Conservation (phyloP, 495 filamentous ascomycete genomes). For the Oleoguttula mirabilis region DNA sequence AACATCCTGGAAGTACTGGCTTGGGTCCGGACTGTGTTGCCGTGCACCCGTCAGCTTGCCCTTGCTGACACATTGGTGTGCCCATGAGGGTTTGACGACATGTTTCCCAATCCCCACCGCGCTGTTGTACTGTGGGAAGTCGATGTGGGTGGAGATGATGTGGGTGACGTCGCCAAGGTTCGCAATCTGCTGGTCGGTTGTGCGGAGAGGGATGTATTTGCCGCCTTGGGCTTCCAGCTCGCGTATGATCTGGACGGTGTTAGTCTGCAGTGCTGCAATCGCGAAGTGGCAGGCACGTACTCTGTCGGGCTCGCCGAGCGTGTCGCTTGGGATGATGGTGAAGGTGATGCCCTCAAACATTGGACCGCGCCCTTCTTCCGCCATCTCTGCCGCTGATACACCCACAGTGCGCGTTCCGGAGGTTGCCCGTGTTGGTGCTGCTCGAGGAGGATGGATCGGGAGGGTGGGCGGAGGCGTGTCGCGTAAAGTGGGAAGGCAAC, state of each 20-base stretch:
- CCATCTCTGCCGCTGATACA: no score
- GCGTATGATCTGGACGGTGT: not conserved
- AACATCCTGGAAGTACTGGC: slow-evolving; percentile 77
- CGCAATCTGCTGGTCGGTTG: slow-evolving; percentile 9
- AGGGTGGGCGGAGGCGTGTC: no score
- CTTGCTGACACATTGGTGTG: slow-evolving; percentile 53
- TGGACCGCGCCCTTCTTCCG: not conserved
- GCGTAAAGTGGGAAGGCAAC: no score
- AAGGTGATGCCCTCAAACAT: slow-evolving; percentile 15
- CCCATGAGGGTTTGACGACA: slow-evolving; percentile 78
- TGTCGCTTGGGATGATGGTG: slow-evolving; percentile 15
- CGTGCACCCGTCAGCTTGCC: slow-evolving; percentile 61
- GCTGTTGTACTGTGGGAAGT: slow-evolving; percentile 71
- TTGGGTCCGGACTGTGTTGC: slow-evolving; percentile 79
- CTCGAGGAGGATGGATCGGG: no score
- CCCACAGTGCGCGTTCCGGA: no score
- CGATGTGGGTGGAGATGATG: slow-evolving; percentile 70
- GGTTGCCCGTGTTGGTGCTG: no score
- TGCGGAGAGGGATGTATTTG: slow-evolving; percentile 4
- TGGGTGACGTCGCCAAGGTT: slow-evolving; percentile 44
- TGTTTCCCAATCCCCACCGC: slow-evolving; percentile 62
- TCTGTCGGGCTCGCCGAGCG: not conserved
- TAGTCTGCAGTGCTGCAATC: no score
- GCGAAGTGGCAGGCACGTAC: no score
- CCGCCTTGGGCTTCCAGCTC: slow-evolving; percentile 5